Conservation (phyloP, 805 yeast species). For the Yueomyces sinensis region DNA sequence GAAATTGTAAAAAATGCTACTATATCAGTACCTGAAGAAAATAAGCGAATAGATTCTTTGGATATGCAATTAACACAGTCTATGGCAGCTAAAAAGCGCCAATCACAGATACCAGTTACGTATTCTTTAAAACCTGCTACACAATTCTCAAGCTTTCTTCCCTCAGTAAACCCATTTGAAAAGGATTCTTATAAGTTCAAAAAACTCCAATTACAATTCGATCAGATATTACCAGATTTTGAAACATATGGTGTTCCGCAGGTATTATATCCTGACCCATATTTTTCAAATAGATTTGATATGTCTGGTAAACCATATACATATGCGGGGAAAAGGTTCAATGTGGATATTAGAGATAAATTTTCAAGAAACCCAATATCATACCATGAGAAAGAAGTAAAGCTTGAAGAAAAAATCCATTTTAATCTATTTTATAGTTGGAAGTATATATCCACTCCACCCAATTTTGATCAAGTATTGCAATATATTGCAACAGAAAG, state of each 20-base stretch:
- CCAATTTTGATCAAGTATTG: slow-evolving; percentile 28
- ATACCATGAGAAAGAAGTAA: slow-evolving; percentile 10
- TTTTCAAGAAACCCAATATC: slow-evolving; percentile 20
- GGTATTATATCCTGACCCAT: slow-evolving; percentile 49
- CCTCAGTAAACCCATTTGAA: background rate
- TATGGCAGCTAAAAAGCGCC: slow-evolving; percentile 8
- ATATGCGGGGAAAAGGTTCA: slow-evolving; percentile 55
- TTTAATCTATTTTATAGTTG: slow-evolving; percentile 18
- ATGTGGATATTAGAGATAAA: slow-evolving; percentile 29
- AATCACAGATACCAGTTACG: background rate
- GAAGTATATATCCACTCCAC: slow-evolving; percentile 38
- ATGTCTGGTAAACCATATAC: slow-evolving; percentile 39
- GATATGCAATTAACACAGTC: slow-evolving; percentile 14
- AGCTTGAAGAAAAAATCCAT: slow-evolving; percentile 1
- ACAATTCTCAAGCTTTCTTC: background rate
- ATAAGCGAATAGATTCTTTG: slow-evolving; percentile 3
- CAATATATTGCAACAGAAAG: background rate
- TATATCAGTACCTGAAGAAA: background rate
- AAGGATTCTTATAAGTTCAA: slow-evolving; percentile 6
- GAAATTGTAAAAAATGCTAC: background rate
- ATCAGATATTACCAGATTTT: slow-evolving; percentile 33
- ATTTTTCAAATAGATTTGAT: slow-evolving; percentile 41
- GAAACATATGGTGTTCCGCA: slow-evolving; percentile 35
- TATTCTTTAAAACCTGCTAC: background rate
- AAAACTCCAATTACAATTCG: slow-evolving; percentile 9